Conservation (phyloP, 805 yeast genomes). For the Saccharomycopsis lassenensis region DNA sequence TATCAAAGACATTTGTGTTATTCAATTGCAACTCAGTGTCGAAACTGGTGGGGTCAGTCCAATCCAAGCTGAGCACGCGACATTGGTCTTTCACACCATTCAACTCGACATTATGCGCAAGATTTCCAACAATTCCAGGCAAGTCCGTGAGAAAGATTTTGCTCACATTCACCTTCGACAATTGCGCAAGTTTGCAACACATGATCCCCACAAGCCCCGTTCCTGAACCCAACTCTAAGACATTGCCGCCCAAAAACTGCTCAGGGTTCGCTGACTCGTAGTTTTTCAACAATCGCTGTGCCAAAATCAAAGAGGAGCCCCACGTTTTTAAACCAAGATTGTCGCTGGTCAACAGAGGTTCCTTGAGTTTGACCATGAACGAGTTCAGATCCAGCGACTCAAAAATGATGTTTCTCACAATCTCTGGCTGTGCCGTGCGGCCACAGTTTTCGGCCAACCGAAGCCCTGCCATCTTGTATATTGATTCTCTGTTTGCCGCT, state of each 20-base stretch:
- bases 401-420: constrained; percentile 47
- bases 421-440: constrained; percentile 68
- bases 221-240: constrained; percentile 87
- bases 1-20: constrained; percentile 31
- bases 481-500: constrained; percentile 23
- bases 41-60: constrained; percentile 53
- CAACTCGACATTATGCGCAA: constrained; percentile 43
- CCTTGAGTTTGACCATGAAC: constrained; percentile 37
- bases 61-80: constrained; percentile 53
- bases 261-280: constrained; percentile 19
- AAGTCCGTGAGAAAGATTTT: constrained; percentile 56
- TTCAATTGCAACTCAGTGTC: constrained; percentile 20
- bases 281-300: constrained; percentile 36
- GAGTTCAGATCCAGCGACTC: constrained; percentile 22
- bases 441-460: constrained; percentile 79
- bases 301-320: constrained; percentile 79
- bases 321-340: constrained; percentile 88
- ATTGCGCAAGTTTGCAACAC: constrained; percentile 22
- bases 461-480: constrained; percentile 47
- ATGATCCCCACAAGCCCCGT: constrained; percentile 86
- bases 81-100: constrained; percentile 30
- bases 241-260: constrained; percentile 15
- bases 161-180: constrained; percentile 14
- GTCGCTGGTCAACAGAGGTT: constrained; percentile 82
- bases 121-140: constrained; percentile 62